Conservation (phyloP, 805 yeast genomes). For the Metschnikowia lunata region DNA sequence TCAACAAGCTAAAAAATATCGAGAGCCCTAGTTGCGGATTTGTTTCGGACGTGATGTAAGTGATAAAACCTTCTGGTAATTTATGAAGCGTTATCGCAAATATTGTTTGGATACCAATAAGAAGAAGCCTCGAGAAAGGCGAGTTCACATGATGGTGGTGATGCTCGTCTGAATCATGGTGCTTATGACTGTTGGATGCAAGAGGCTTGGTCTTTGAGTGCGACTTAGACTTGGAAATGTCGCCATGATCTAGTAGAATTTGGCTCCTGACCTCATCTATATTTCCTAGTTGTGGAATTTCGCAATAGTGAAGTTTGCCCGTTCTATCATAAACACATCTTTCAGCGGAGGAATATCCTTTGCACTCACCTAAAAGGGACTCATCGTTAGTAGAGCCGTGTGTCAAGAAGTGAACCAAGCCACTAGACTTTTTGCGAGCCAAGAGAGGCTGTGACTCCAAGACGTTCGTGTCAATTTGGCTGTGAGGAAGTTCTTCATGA, state of each 20-base stretch:
- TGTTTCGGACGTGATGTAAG: conserved; percentile 74
- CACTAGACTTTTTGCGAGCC: conserved; percentile 17
- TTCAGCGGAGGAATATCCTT: conserved; percentile 45
- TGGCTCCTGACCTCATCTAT: conserved; percentile 7
- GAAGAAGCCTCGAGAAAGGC: conserved; percentile 69
- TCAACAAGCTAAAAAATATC: conserved; percentile 76
- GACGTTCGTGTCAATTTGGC: background rate
- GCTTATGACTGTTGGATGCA: conserved; percentile 4
- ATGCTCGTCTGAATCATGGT: conserved; percentile 25
- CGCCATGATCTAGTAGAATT: background rate
- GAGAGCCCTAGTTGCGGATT: conserved; percentile 61
- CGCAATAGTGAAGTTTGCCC: conserved; percentile 34
- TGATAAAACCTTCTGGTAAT: conserved; percentile 91
- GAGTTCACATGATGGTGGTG: conserved; percentile 82
- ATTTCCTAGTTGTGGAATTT: conserved; percentile 29
- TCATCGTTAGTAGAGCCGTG: conserved; percentile 19
- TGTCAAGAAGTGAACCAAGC: conserved; percentile 25
- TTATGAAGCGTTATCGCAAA: conserved; percentile 85
- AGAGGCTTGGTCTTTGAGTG: background rate
- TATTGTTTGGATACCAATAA: conserved; percentile 88
- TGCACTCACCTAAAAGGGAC: conserved; percentile 40
- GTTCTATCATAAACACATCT: conserved; percentile 20
- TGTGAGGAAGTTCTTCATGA: background rate
- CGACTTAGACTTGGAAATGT: background rate
- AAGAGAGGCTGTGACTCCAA: conserved; percentile 11